Evolutionary conservation across 2,329 filamentous ascomycete species (phyloP), one percentile per base, ranked within the genome.

Genomic region (Fusarium tjaetaba): DNA sequence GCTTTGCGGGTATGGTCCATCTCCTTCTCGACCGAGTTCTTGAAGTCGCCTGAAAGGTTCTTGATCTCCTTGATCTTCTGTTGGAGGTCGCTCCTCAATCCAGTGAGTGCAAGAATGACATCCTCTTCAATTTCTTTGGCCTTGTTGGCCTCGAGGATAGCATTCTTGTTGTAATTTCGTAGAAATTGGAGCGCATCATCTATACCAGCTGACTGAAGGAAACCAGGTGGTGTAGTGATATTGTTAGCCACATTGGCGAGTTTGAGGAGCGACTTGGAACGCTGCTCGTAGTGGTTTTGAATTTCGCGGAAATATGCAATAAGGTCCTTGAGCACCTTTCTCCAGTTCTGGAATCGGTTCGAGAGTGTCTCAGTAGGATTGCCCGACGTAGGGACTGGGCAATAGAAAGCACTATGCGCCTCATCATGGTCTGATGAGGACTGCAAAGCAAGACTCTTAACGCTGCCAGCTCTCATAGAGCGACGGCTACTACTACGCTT

Each of bases 31-130:
- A 99, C 95, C 0, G 92, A 93, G 80, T 97, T 99, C 84, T 97
- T 97, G 84, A 99, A 99, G 82, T 99, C 96, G 22, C 95, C 93
- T 11, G 94, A 93, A 22, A 99, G 86, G 75, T 91, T 92, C 84
- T 97, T 97, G 85, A 99, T 99, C 84, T 99, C 96, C 83, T 98
- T 99, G 82, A 97, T 97, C 85, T 99, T 99, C 81, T 97, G 94
- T 70, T 93, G 93, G 24, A 99, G 86, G 81, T 99, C 96, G 78
- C 91, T 95, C 65, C 96, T 88, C 61, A 99, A 85, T 2, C 95
- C 95, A 5, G 92, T 94, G 63, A 99, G 86, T 59, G 96, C 95
- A 57, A 94, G 87, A 72, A 98, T 94, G 52, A 99, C 95, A 79
- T 98, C 96, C 70, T 92, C 91, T 80, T 98, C 94, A 65, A 98